Conservation (phyloP, 306 rosid species). For the Glycine tomentella region DNA sequence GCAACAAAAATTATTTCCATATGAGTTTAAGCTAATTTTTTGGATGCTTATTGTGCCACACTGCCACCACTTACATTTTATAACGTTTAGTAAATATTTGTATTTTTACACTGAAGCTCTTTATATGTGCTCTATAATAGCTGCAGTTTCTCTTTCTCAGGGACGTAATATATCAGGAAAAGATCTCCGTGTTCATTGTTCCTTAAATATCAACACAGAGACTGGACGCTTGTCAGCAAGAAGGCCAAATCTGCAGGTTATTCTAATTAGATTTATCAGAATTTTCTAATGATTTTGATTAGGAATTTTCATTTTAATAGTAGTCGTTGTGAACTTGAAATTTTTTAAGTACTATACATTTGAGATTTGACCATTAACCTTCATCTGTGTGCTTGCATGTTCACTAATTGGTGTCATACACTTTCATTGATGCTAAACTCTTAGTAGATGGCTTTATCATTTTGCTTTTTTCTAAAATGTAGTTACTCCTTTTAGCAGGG, state of each 20-base stretch:
- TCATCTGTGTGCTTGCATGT: background rate
- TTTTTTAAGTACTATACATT: background rate
- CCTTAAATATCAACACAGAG: conserved; percentile 90
- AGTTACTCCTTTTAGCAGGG: background rate
- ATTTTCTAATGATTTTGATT: conserved; percentile 27
- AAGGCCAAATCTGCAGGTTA: conserved; percentile 96
- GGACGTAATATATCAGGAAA: conserved; percentile 85
- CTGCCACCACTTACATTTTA: conserved; percentile 1
- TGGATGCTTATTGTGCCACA: conserved; percentile 12
- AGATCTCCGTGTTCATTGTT: conserved; percentile 88
- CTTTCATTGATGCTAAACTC: conserved; percentile 21
- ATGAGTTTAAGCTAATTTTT: background rate
- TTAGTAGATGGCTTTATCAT: conserved; percentile 7
- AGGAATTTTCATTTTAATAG: conserved; percentile 34
- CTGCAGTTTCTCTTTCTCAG: conserved; percentile 58
- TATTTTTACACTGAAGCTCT: conserved; percentile 20
- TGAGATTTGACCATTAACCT: conserved; percentile 13
- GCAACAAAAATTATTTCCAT: conserved; percentile 9
- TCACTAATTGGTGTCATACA: conserved; percentile 25
- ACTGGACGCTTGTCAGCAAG: conserved; percentile 97
- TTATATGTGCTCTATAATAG: background rate
- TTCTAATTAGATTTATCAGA: conserved; percentile 29
- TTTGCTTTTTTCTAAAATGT: conserved; percentile 13
- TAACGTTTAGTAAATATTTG: background rate
- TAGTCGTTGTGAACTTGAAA: conserved; percentile 22